A percentile compares a stretch with the other conserved stretches of the same genome.
Evolutionary conservation across 163 green algal species (phyloP).

Genomic region (Smithsoniella earleae): DNA sequence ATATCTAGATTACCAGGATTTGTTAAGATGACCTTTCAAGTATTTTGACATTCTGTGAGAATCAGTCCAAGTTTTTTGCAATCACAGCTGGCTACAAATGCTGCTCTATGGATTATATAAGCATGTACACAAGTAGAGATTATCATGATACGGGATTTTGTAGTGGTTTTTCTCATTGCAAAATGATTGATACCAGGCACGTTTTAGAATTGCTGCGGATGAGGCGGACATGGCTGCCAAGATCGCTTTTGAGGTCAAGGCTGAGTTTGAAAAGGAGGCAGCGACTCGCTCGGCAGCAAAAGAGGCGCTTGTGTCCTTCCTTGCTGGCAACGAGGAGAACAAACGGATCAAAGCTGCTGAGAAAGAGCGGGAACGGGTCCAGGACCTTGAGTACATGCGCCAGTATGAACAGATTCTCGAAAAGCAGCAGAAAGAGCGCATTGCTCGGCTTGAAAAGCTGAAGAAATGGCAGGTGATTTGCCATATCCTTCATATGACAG

Average conservation of each 20-base stretch:
- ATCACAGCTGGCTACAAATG: neutral
- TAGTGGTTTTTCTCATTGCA: neutral
- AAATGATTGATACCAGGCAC: constrained; percentile 15
- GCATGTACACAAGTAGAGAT: neutral
- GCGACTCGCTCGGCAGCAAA: constrained; percentile 1
- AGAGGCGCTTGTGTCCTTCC: neutral
- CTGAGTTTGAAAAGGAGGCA: constrained; percentile 36
- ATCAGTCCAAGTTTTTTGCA: neutral
- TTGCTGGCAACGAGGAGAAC: constrained; percentile 24
- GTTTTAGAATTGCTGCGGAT: constrained; percentile 25
- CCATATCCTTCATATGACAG: neutral
- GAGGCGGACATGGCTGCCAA: constrained; percentile 30
- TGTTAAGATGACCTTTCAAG: neutral
- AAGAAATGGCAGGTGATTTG: constrained; percentile 16
- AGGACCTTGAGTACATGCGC: constrained; percentile 31
- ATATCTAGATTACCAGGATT: neutral
- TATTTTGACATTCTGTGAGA: neutral
- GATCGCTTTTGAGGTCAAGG: constrained; percentile 35
- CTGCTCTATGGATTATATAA: neutral
- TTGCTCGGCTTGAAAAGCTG: constrained; percentile 15
- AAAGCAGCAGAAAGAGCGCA: constrained; percentile 33
- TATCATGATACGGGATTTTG: neutral
- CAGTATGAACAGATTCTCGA: constrained; percentile 33
- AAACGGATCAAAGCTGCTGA: neutral
- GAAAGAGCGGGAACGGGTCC: neutral